Percentiles rank a stretch among this genome's conserved stretches.
Conservation (phyloP, 1,284 basidiomycete species). For the Lentinula novae-zelandiae region DNA sequence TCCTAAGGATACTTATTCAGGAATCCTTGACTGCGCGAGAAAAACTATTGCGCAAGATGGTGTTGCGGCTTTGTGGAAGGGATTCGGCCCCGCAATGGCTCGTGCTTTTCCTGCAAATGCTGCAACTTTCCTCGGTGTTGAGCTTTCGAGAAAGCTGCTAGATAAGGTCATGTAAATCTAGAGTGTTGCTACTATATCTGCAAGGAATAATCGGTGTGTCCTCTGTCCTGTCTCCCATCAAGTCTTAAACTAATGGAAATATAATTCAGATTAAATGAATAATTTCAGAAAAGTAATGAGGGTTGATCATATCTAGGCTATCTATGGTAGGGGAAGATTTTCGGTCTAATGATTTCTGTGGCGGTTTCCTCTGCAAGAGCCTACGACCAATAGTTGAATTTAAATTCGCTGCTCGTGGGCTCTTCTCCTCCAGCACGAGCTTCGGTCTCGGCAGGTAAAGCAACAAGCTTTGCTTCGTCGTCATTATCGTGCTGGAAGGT, state of each 20-base stretch:
- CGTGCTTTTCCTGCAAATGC: slow-evolving; percentile 94
- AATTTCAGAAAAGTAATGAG: too few species aligned
- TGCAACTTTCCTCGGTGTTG: slow-evolving; percentile 90
- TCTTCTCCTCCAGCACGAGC: background rate
- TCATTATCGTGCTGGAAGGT: slow-evolving; percentile 23
- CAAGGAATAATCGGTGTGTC: too few species aligned
- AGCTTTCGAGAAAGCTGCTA: slow-evolving; percentile 72
- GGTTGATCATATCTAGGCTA: too few species aligned
- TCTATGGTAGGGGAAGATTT: too few species aligned
- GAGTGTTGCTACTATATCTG: background rate
- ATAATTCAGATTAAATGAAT: too few species aligned
- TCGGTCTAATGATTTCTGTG: too few species aligned
- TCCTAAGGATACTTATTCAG: slow-evolving; percentile 91
- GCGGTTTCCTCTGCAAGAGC: too few species aligned
- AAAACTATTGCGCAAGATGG: slow-evolving; percentile 95
- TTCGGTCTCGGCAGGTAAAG: background rate
- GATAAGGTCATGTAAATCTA: slow-evolving; percentile 38
- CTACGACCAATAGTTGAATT: too few species aligned
- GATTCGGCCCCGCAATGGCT: slow-evolving; percentile 96
- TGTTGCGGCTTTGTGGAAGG: slow-evolving; percentile 89
- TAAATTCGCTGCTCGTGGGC: background rate
- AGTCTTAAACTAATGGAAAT: too few species aligned
- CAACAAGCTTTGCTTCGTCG: slow-evolving; percentile 18
- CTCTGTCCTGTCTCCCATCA: too few species aligned
- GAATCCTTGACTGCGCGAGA: slow-evolving; percentile 88